phyloP scores from a whole-genome alignment of 192 early-diverging fungal genomes.

The Umbelopsis sp. region DNA sequence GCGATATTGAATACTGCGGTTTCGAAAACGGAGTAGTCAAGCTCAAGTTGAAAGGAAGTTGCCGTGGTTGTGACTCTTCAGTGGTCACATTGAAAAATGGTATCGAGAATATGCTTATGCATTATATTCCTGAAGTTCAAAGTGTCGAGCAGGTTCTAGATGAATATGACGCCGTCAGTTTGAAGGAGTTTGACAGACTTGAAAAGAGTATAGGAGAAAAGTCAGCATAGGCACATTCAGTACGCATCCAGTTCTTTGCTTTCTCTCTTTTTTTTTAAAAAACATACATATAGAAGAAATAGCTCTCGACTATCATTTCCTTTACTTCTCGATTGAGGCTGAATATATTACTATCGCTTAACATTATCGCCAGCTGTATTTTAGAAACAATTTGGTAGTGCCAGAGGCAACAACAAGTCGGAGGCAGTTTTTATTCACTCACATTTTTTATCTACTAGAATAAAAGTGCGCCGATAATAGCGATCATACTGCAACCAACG shows the following conservation, averaged over 20 bases:
- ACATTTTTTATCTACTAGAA: not conserved
- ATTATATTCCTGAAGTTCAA: constrained; percentile 95
- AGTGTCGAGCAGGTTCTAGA: constrained; percentile 88
- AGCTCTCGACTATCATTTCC: not conserved
- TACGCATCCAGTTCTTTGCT: too few relatives aligned
- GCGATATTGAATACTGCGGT: constrained; percentile 94
- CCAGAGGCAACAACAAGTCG: too few relatives aligned
- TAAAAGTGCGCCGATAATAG: not conserved
- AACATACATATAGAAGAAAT: not conserved
- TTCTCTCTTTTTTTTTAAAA: not conserved
- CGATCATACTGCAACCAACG: not conserved
- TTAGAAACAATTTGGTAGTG: not conserved
- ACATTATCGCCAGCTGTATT: not conserved
- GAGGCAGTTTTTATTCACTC: too few relatives aligned
- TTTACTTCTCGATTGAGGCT: not conserved
- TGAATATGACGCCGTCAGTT: constrained; percentile 74
- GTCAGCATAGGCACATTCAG: not conserved
- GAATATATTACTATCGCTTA: not conserved
- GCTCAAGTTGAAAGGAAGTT: constrained; percentile 93
- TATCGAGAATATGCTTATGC: constrained; percentile 99
- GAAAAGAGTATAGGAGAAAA: constrained; percentile 53
- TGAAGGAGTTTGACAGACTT: constrained; percentile 90
- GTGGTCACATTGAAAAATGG: constrained; percentile 96
- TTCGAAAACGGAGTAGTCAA: constrained; percentile 90
- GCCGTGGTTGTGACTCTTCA: constrained; percentile 89